phyloP scores from a whole-genome alignment of 306 rosid genomes.

The Luffa aegyptiaca region DNA sequence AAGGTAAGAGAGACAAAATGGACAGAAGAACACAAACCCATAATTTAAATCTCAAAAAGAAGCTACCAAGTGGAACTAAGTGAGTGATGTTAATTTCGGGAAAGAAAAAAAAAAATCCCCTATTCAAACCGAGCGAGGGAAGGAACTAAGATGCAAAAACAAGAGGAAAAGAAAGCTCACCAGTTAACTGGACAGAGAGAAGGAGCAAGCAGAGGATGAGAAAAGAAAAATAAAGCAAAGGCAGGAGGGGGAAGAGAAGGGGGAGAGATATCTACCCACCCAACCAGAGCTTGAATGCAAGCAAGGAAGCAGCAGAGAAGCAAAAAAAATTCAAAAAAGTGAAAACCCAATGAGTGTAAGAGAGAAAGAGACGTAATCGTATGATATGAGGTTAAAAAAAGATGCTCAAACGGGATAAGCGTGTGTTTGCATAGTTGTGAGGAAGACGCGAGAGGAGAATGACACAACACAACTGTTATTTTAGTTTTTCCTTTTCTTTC shows the following conservation, averaged over 20 bases:
- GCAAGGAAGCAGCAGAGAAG: conserved; percentile 15
- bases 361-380: neutral
- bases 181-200: conserved; percentile 50
- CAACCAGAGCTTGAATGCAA: conserved; percentile 27
- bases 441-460: neutral
- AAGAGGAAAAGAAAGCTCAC: conserved; percentile 10
- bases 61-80: neutral
- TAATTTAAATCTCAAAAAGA: neutral
- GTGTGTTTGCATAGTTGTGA: neutral
- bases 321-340: conserved; percentile 14
- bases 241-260: conserved; percentile 1
- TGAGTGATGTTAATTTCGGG: neutral
- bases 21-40: neutral
- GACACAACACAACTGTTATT: neutral
- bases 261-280: conserved; percentile 33
- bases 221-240: conserved; percentile 16
- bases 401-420: conserved; percentile 9
- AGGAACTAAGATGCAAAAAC: conserved; percentile 30
- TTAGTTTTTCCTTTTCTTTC: neutral
- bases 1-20: neutral
- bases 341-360: conserved; percentile 17
- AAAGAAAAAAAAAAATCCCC: neutral
- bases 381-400: conserved; percentile 9
- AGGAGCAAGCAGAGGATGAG: conserved; percentile 17
- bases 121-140: conserved; percentile 24